Evolutionary conservation across 192 early-diverging fungal species (phyloP).

Genomic region (Gigaspora rosea): DNA sequence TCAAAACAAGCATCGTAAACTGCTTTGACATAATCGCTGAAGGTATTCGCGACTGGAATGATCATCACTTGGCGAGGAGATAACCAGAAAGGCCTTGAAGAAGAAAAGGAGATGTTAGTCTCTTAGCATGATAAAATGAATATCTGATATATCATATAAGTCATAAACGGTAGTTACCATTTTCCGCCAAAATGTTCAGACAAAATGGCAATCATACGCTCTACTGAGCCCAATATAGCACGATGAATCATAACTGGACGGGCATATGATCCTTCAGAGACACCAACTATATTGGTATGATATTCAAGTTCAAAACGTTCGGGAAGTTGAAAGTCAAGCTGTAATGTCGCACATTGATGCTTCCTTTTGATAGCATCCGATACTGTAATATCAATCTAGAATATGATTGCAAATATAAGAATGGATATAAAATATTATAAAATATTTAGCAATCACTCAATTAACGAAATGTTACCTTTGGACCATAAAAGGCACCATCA

Average conservation of each 20-base stretch:
- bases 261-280: constrained; percentile 49
- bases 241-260: constrained; percentile 99
- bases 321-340: constrained; percentile 98
- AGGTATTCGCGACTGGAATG: constrained; percentile 80
- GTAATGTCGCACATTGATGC: constrained; percentile 97
- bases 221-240: constrained; percentile 94
- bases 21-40: constrained; percentile 80
- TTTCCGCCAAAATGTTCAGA: constrained; percentile 96
- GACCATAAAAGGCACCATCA: constrained; percentile 99
- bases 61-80: constrained; percentile 91
- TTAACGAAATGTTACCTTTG: constrained; percentile 56
- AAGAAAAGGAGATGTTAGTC: not conserved
- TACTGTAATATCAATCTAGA: constrained; percentile 90
- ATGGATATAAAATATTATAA: not conserved
- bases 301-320: constrained; percentile 91
- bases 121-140: not conserved
- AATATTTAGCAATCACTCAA: not conserved
- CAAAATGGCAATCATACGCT: constrained; percentile 94
- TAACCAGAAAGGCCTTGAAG: constrained; percentile 83
- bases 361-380: constrained; percentile 88
- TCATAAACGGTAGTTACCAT: constrained; percentile 52
- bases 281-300: constrained; percentile 66
- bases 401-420: not conserved
- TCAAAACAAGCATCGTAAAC: constrained; percentile 70
- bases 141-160: not conserved